These are phyloP conservation scores for Ceratocystis huliohia DNA, from an alignment of 2,329 filamentous ascomycete genomes.

Conservation along the genomic window DNA sequence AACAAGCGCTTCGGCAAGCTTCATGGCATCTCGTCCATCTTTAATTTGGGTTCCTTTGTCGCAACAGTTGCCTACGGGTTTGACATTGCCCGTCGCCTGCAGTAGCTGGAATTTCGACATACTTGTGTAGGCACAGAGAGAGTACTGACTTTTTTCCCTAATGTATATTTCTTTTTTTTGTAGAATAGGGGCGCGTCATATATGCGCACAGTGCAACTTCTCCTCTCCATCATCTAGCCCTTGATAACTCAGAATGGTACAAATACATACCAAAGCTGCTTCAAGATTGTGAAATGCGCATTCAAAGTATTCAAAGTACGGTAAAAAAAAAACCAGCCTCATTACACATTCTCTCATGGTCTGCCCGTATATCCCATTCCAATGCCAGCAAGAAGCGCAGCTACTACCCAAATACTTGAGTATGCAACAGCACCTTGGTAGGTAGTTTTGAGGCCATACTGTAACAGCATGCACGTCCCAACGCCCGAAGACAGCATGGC, in stretches of 20 bases:
- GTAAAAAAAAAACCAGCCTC: too few species aligned
- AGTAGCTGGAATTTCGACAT: conserved; percentile 27
- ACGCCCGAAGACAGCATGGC: conserved; percentile 44
- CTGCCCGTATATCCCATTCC: conserved; percentile 40
- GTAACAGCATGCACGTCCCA: conserved; percentile 51
- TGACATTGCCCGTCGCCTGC: conserved; percentile 52
- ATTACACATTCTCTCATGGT: background rate
- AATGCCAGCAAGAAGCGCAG: conserved; percentile 47
- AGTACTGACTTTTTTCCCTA: too few species aligned
- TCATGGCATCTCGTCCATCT: conserved; percentile 67
- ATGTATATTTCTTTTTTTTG: too few species aligned
- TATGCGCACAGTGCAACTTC: too few species aligned
- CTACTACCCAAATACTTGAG: conserved; percentile 60
- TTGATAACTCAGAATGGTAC: too few species aligned
- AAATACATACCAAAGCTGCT: too few species aligned
- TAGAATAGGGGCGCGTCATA: too few species aligned
- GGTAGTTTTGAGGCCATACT: conserved; percentile 55
- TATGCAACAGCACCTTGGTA: conserved; percentile 62
- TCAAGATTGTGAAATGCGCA: too few species aligned
- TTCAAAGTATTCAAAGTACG: too few species aligned
- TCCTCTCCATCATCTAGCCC: too few species aligned
- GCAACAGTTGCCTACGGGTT: conserved; percentile 67
- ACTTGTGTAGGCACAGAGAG: too few species aligned
- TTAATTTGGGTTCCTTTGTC: conserved; percentile 61
- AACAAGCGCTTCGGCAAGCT: conserved; percentile 68